Conservation (phyloP, 2,329 filamentous ascomycete genomes). For the Trichoderma harzianum region DNA sequence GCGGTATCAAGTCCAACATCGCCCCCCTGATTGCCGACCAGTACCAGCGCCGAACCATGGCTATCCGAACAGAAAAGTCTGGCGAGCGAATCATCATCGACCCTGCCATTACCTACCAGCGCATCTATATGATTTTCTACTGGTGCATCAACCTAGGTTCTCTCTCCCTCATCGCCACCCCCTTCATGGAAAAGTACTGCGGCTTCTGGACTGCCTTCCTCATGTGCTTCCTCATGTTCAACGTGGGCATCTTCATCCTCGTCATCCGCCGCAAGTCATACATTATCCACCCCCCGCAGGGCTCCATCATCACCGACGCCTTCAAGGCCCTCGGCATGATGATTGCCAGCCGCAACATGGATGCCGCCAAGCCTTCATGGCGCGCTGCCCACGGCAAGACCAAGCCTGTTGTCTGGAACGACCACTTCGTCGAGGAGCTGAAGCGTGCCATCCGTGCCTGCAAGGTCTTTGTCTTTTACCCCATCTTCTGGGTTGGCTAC, state of each 20-base stretch:
- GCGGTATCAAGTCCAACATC: conserved; percentile 67
- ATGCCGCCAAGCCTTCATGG: conserved; percentile 66
- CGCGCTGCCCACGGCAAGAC: conserved; percentile 49
- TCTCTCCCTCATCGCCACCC: conserved; percentile 63
- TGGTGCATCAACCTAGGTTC: conserved; percentile 71
- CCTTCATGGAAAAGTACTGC: conserved; percentile 63
- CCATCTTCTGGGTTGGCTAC: conserved; percentile 67
- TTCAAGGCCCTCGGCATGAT: conserved; percentile 49
- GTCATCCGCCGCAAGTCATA: conserved; percentile 45
- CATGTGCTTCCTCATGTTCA: conserved; percentile 59
- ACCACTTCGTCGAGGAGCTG: conserved; percentile 69
- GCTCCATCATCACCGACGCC: conserved; percentile 62
- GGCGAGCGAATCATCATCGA: conserved; percentile 64
- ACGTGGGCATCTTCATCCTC: conserved; percentile 54
- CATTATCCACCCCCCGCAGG: conserved; percentile 53
- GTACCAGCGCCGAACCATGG: conserved; percentile 53
- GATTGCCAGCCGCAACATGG: conserved; percentile 41
- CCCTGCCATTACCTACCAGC: conserved; percentile 61
- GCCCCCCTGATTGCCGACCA: conserved; percentile 62
- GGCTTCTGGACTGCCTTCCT: conserved; percentile 66
- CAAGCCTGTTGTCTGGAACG: conserved; percentile 56
- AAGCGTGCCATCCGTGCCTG: conserved; percentile 65
- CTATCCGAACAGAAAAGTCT: conserved; percentile 44
- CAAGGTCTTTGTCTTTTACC: conserved; percentile 66
- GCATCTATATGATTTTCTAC: conserved; percentile 74